These are phyloP conservation scores for Ophiocordyceps camponoti-floridani DNA, from an alignment of 2,329 filamentous ascomycete species.

Conservation along the genomic window DNA sequence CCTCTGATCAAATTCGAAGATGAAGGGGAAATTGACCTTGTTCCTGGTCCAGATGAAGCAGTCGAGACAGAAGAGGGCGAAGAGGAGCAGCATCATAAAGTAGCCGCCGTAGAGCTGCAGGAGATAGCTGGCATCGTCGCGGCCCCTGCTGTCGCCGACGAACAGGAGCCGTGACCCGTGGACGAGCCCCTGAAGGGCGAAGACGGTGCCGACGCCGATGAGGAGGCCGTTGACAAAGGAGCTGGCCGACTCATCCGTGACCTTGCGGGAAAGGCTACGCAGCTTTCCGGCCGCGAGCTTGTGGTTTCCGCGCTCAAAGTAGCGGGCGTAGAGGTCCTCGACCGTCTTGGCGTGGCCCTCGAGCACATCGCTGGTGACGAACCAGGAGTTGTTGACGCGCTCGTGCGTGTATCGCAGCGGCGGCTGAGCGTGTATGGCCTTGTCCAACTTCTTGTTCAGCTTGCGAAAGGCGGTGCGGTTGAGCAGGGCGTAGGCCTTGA, in stretches of 20 bases:
- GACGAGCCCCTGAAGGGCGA: constrained; percentile 46
- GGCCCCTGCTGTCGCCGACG: constrained; percentile 26
- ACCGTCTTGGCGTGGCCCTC: constrained; percentile 65
- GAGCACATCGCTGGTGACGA: constrained; percentile 73
- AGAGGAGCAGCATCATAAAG: constrained; percentile 65
- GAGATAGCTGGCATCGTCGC: constrained; percentile 44
- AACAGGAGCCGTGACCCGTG: constrained; percentile 37
- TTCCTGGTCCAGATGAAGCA: constrained; percentile 67
- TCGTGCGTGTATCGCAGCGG: constrained; percentile 73
- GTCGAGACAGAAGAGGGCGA: constrained; percentile 69
- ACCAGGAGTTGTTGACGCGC: constrained; percentile 78
- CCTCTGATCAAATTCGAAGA: constrained; percentile 87
- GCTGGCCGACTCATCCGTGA: constrained; percentile 34
- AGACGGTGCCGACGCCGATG: constrained; percentile 49
- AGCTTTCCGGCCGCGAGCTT: constrained; percentile 84
- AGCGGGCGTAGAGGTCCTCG: constrained; percentile 84
- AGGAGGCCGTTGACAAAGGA: constrained; percentile 46
- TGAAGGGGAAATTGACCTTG: constrained; percentile 91
- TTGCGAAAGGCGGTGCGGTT: constrained; percentile 92
- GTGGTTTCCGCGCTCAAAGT: constrained; percentile 85
- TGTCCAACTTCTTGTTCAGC: constrained; percentile 98
- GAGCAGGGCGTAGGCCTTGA: constrained; percentile 79
- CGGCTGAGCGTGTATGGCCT: constrained; percentile 62
- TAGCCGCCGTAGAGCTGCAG: constrained; percentile 88
- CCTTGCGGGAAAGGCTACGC: constrained; percentile 48